phyloP scores from a whole-genome alignment of 305 asterid species.

The Solanum chacoense region DNA sequence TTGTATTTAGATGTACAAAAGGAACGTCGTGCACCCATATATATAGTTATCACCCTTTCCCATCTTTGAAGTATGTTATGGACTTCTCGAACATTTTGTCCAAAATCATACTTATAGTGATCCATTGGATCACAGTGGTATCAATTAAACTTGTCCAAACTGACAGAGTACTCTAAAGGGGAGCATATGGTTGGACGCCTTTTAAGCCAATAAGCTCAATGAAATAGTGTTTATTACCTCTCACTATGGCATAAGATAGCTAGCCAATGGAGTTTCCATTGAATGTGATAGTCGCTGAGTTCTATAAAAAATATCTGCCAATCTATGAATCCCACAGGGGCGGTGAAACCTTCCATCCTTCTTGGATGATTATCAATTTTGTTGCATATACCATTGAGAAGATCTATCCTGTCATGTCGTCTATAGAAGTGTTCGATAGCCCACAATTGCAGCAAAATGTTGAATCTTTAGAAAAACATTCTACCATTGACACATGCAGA shows the following conservation, averaged over 20 bases:
- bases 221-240: no score
- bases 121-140: neutral
- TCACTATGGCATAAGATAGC: no score
- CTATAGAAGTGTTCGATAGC: neutral
- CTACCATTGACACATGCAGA: neutral
- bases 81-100: neutral
- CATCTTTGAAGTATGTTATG: neutral
- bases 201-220: no score
- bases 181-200: neutral
- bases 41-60: neutral
- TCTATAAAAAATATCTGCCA: no score
- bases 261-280: neutral
- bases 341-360: neutral
- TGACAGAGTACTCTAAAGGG: neutral
- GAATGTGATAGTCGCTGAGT: neutral
- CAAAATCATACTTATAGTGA: neutral
- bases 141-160: neutral
- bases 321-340: no score
- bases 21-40: neutral
- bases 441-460: neutral
- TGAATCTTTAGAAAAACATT: neutral
- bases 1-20: neutral
- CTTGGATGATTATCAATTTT: neutral
- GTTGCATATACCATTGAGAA: neutral
- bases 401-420: neutral